These are phyloP conservation scores for Primulina tabacum DNA, from an alignment of 257 asterid species.

Conservation along the genomic window DNA sequence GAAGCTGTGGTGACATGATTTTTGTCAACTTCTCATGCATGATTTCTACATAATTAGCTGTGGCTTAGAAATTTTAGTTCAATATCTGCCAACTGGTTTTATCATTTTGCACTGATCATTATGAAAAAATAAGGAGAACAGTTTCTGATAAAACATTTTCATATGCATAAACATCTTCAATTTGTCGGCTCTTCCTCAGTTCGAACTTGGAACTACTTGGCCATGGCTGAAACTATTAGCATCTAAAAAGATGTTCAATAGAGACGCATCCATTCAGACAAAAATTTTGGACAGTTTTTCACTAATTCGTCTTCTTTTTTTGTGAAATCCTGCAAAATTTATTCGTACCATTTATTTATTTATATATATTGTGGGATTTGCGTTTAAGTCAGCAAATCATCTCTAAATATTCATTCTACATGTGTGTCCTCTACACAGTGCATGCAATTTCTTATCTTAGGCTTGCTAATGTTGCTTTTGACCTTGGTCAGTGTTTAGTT, in stretches of 20 bases:
- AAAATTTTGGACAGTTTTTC: background rate
- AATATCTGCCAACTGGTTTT: slow-evolving; percentile 2
- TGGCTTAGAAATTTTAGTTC: slow-evolving; percentile 3
- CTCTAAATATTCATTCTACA: background rate
- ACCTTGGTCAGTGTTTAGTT: slow-evolving; percentile 8
- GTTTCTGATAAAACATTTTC: background rate
- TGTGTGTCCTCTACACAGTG: background rate
- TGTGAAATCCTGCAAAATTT: background rate
- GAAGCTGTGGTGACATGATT: slow-evolving; percentile 9
- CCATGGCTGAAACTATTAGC: background rate
- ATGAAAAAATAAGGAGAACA: too few species aligned
- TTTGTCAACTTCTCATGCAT: background rate
- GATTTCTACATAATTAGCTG: slow-evolving; percentile 4
- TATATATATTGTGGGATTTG: background rate
- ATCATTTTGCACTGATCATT: slow-evolving; percentile 1
- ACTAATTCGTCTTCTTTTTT: too few species aligned
- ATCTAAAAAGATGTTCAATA: background rate
- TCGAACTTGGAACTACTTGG: background rate
- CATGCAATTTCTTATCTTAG: background rate
- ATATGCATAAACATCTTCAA: background rate
- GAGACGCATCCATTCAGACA: background rate
- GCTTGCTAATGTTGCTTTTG: slow-evolving; percentile 3
- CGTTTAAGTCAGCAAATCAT: background rate
- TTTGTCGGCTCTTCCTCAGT: background rate
- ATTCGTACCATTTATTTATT: background rate